Conservation (phyloP, 257 asterid genomes). For the Ilex asprella region DNA sequence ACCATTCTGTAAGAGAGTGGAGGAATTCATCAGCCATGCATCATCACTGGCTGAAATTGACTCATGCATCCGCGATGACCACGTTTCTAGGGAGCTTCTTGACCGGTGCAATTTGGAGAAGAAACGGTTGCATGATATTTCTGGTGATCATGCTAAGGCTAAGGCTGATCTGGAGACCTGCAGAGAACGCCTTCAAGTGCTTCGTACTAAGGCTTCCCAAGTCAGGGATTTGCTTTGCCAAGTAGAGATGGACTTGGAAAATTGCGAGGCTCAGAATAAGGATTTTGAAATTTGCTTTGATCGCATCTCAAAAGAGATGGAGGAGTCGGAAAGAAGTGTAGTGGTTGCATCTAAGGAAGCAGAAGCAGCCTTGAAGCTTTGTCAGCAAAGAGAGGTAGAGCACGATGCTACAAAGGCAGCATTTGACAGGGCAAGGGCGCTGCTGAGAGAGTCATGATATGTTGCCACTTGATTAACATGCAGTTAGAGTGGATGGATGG, state of each 20-base stretch:
- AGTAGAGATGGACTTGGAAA: constrained; percentile 22
- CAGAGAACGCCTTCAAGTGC: constrained; percentile 6
- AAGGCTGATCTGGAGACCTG: constrained; percentile 1
- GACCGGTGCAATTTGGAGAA: constrained; percentile 25
- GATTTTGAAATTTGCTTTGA: constrained; percentile 17
- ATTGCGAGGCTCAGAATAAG: constrained; percentile 25
- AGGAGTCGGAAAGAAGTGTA: constrained; percentile 19
- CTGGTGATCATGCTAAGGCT: constrained; percentile 18
- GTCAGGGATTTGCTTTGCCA: constrained; percentile 28
- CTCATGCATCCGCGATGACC: constrained; percentile 18
- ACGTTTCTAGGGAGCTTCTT: constrained; percentile 13
- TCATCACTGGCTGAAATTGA: constrained; percentile 29
- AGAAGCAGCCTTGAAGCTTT: constrained; percentile 24
- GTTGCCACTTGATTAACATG: no score
- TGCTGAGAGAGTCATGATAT: constrained; percentile 23
- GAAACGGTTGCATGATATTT: constrained; percentile 23
- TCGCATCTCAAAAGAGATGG: constrained; percentile 17
- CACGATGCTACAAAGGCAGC: constrained; percentile 36
- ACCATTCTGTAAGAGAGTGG: constrained; percentile 21
- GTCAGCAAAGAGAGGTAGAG: constrained; percentile 27
- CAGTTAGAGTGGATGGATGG: no score
- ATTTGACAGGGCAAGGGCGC: constrained; percentile 26
- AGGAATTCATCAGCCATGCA: constrained; percentile 28
- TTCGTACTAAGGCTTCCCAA: constrained; percentile 22
- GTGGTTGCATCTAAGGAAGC: constrained; percentile 16